These are phyloP conservation scores for Solanum hybrid DNA, from an alignment of 305 asterid species.

Conservation along the genomic window DNA sequence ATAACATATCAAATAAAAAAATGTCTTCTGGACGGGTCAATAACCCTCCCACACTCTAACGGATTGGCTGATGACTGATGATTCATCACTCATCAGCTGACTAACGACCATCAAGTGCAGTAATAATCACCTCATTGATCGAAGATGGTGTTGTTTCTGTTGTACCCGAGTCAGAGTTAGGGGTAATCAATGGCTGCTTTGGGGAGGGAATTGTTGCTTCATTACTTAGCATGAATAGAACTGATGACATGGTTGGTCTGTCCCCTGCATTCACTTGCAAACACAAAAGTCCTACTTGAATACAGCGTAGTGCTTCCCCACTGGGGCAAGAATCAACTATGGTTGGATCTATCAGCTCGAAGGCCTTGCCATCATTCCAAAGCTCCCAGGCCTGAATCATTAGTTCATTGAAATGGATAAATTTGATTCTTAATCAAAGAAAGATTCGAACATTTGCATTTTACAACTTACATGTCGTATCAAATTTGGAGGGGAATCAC, in stretches of 20 bases:
- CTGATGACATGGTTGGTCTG: constrained; percentile 13
- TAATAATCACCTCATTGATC: background rate
- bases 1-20: too few species aligned
- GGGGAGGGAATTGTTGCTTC: constrained; percentile 2
- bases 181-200: constrained; percentile 1
- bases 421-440: background rate
- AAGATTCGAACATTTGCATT: background rate
- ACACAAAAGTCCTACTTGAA: constrained; percentile 16
- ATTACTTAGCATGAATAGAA: constrained; percentile 11
- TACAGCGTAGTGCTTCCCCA: constrained; percentile 3
- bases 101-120: background rate
- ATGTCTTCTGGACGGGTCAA: background rate
- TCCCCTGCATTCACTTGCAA: background rate
- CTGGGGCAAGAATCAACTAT: background rate
- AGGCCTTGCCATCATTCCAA: constrained; percentile 5
- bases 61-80: too few species aligned
- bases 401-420: background rate
- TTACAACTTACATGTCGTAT: background rate
- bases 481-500: constrained; percentile 1
- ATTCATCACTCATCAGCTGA: background rate
- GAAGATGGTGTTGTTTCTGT: background rate
- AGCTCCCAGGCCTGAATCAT: constrained; percentile 11
- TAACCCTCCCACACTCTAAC: too few species aligned
- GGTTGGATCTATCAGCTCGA: constrained; percentile 2
- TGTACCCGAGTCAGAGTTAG: background rate